Evolutionary conservation across 1,139 yeast genomes (phyloP).

Genomic region (Pichia sp.): DNA sequence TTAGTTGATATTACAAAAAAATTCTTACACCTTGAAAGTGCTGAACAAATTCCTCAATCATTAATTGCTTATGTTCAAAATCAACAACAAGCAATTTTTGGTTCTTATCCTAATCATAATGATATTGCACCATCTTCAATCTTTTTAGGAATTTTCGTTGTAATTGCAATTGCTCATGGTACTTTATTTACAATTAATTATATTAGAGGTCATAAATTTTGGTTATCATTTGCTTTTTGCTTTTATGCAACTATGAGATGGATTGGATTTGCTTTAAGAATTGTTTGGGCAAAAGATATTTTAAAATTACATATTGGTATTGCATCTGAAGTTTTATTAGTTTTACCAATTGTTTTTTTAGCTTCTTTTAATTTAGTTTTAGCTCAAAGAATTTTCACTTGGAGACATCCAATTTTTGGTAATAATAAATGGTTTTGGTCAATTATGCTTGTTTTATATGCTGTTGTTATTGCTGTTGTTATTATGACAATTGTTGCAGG

Average conservation of each 20-base stretch:
- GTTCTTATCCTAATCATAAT: conserved; percentile 51
- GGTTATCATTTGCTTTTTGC: conserved; percentile 49
- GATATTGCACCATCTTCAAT: conserved; percentile 62
- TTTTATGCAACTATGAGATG: conserved; percentile 47
- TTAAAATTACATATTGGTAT: conserved; percentile 47
- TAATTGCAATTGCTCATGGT: conserved; percentile 45
- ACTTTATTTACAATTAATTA: conserved; percentile 45
- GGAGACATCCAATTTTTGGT: conserved; percentile 80
- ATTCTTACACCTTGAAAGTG: conserved; percentile 19
- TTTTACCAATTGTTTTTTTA: conserved; percentile 50
- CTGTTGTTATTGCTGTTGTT: conserved; percentile 51
- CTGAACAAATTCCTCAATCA: conserved; percentile 33
- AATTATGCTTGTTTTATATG: conserved; percentile 47
- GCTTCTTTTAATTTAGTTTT: conserved; percentile 57
- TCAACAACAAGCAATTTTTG: conserved; percentile 51
- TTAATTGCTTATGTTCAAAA: conserved; percentile 34
- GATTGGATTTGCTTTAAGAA: conserved; percentile 57
- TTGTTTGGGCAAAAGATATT: conserved; percentile 50
- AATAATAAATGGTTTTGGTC: conserved; percentile 48
- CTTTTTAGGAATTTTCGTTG: conserved; percentile 48
- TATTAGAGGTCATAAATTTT: conserved; percentile 60
- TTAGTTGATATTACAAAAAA: conserved; percentile 30
- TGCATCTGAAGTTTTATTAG: conserved; percentile 52
- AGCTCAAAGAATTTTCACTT: conserved; percentile 73
- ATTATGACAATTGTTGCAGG: conserved; percentile 66